Conservation (phyloP, 768 basidiomycete genomes). For the Pleurotus djamor region DNA sequence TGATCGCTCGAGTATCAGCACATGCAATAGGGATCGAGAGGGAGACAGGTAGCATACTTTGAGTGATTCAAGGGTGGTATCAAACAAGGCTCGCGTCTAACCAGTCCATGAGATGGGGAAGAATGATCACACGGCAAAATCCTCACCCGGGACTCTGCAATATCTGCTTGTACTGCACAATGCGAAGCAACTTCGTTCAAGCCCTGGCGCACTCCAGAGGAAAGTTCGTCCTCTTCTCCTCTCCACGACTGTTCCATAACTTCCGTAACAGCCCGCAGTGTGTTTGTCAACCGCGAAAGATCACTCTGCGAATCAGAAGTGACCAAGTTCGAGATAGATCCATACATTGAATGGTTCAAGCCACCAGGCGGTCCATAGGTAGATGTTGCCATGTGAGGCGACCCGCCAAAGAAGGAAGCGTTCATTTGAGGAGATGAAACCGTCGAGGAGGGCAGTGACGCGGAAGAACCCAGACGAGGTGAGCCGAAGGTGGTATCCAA, state of each 20-base stretch:
- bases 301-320: constrained; percentile 63
- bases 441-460: constrained; percentile 22
- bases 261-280: constrained; percentile 74
- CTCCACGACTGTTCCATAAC: constrained; percentile 82
- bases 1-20: constrained; percentile 25
- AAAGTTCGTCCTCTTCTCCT: constrained; percentile 79
- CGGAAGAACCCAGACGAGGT: constrained; percentile 41
- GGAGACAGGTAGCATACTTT: constrained; percentile 45
- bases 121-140: not conserved
- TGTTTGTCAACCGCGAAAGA: constrained; percentile 79
- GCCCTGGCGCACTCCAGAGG: constrained; percentile 73
- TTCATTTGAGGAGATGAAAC: constrained; percentile 29
- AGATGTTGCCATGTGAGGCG: constrained; percentile 11
- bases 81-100: constrained; percentile 61
- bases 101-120: not conserved
- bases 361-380: constrained; percentile 22
- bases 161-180: constrained; percentile 68
- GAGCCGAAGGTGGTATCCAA: constrained; percentile 66
- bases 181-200: constrained; percentile 66
- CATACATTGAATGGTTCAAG: constrained; percentile 18
- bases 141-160: constrained; percentile 71
- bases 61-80: constrained; percentile 71
- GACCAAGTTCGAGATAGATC: constrained; percentile 19
- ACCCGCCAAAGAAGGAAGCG: constrained; percentile 26
- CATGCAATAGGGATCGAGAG: not conserved